Evolutionary conservation across 192 early-diverging fungal species (phyloP), one percentile per base, ranked within the genome.

Genomic region (Umbelopsis sp.): DNA sequence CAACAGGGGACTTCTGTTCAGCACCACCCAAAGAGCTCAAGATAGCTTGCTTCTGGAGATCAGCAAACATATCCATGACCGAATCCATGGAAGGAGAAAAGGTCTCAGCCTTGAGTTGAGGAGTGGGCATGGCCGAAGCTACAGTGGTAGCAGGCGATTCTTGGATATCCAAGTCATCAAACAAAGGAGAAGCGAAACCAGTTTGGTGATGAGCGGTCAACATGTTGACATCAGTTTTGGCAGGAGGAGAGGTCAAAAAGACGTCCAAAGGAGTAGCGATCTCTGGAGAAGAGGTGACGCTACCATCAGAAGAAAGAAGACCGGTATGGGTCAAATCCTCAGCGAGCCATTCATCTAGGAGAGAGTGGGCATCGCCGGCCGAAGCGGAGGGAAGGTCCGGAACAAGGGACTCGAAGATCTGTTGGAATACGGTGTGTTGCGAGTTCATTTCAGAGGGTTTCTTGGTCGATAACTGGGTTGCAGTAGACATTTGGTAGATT

Each of bases 291-390:
- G 74, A 75, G 33, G 64, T 67, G 12, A 44, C 69, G 61, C 69
- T 82, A 66, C 72, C 41, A 23, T 73, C 64, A 8, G 64, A 49
- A 48, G 72, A 67, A 55, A 78, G 68, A 41, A 80, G 72, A 37
- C 76, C 74, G 27, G 67, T 74, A 21, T 78, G 77, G 44, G 78
- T 70, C 41, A 82, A 69, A 44, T 82, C 81, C 25, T 73, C 58
- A 22, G 75, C 75, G 52, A 85, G 78, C 81, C 83, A 82, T 51
- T 82, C 81, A 70, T 85, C 83, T 48, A 82, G 67, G 23, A 75
- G 44, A 22, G 68, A 61, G 55, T 61, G 55, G 55, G 55, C 55
- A 61, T 61, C 55, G 15, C 55, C 55, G 47, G 66, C 44, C 12
- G 71, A 58, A 30, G 66, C 66, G 15, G 74, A 49, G 35, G 68